Evolutionary conservation across 768 basidiomycete species (phyloP).

Genomic region (Boletus coccyginus): DNA sequence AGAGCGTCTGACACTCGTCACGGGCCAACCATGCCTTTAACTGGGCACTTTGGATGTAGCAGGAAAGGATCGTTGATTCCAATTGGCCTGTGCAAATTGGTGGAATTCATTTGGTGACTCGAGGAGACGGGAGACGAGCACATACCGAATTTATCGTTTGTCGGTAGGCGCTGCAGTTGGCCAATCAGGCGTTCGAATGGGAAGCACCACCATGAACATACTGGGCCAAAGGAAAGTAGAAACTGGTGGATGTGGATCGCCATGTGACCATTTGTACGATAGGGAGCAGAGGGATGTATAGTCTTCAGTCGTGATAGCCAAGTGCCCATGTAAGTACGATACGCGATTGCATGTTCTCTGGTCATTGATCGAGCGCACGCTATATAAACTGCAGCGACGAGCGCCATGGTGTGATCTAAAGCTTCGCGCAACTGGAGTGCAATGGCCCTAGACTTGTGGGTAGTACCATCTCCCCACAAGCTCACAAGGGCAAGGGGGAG

Average conservation of each 20-base stretch:
- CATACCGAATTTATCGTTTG: not conserved
- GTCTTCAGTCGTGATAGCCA: not conserved
- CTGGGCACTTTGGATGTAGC: not conserved
- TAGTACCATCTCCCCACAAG: not conserved
- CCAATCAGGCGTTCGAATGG: not conserved
- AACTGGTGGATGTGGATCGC: not conserved
- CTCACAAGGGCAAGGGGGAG: not conserved
- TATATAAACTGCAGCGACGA: not conserved
- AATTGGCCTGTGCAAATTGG: not conserved
- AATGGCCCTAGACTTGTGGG: not conserved
- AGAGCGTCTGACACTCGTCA: not conserved
- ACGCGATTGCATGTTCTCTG: not conserved
- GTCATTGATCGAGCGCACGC: not conserved
- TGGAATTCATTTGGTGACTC: no score
- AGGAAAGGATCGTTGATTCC: not conserved
- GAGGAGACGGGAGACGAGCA: no score
- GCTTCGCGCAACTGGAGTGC: not conserved
- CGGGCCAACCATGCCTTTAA: not conserved
- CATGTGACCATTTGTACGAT: not conserved
- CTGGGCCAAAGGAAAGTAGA: not conserved
- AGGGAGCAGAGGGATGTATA: not conserved
- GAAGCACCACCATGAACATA: not conserved
- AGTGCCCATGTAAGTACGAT: not conserved
- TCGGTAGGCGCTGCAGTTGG: not conserved
- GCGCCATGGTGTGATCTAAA: conserved; percentile 2